Evolutionary conservation across 441 rosid genomes (phyloP).

Genomic region (Gossypium davidsonii): DNA sequence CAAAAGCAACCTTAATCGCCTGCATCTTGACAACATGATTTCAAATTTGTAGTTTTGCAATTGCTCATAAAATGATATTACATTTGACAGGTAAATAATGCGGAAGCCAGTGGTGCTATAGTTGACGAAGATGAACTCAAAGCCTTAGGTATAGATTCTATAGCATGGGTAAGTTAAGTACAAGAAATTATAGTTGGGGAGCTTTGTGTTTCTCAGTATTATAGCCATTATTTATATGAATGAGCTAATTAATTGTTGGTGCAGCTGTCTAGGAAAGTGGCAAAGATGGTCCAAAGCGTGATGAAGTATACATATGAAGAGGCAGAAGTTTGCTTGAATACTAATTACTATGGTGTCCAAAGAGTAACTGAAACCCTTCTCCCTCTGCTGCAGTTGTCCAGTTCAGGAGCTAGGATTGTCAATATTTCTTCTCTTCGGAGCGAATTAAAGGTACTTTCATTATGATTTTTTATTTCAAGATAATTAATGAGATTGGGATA

Average conservation of each 20-base stretch:
- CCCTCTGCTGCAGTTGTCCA: constrained; percentile 38
- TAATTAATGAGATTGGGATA: not conserved
- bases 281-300: constrained; percentile 24
- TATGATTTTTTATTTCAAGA: not conserved
- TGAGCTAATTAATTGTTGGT: not conserved
- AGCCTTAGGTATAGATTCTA: constrained; percentile 36
- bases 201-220: not conserved
- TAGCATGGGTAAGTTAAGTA: constrained; percentile 31
- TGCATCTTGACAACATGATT: not conserved
- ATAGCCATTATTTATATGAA: not conserved
- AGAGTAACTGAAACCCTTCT: constrained; percentile 41
- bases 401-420: constrained; percentile 44
- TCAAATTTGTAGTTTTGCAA: not conserved
- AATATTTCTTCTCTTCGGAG: constrained; percentile 43
- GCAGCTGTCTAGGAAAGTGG: constrained; percentile 42
- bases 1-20: not conserved
- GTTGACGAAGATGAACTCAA: constrained; percentile 29
- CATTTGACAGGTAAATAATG: constrained; percentile 40
- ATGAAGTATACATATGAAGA: constrained; percentile 31
- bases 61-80: not conserved
- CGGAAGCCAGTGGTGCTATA: constrained; percentile 33
- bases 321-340: constrained; percentile 45
- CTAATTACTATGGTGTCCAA: constrained; percentile 41
- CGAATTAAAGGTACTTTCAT: constrained; percentile 33
- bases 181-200: not conserved